Evolutionary conservation across 2,329 filamentous ascomycete genomes (phyloP), one percentile per base, ranked within the genome.

Genomic region (Sporothrix brasiliensis): DNA sequence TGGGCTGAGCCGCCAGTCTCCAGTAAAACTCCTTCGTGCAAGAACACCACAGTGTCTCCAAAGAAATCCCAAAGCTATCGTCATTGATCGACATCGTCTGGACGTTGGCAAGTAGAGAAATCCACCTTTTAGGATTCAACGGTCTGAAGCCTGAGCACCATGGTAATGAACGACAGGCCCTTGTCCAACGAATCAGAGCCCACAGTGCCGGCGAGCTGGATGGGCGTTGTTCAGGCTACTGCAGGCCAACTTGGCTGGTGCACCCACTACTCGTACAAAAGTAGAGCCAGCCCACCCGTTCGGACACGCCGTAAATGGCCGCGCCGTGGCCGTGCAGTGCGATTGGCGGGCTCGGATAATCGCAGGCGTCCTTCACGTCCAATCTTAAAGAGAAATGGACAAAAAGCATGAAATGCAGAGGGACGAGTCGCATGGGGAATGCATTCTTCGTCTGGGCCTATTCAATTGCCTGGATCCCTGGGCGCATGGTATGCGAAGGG

Each of bases 271-370:
- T 66, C 41, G 41, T 44, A 44, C 13, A 10, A 13, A 34, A 34
- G 34, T 7, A 7, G 34, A 34, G 34, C 34, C 60, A 47, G 41
- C 41, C 60, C 65, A 44, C 65, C 24, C 34, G n/a, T 54, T 67
- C 65, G 65, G 65, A 41, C 30, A 44, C 50, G 65, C 65, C 65
- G 65, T 16, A 44, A 54, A 54, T 24, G 50, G 60, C 30, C 30
- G 65, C 44, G 61, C 47, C 44, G 21, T 50, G 44, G 24, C 60
- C 61, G 61, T 65, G 39, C 58, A 47, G 13, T 7, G 39, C 44
- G 39, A 63, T 63, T 44, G 58, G 58, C 58, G 39, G 58, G n/a
- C n/a, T 14, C 30, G 39, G 39, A 44, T 44, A 44, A 7, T 34
- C 34, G 34, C 34, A 34, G 34, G 34, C 34, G 6, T 9, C 34